These are phyloP conservation scores for Sphaerulina vaccinii DNA, from an alignment of 2,329 filamentous ascomycete species.

Conservation along the genomic window DNA sequence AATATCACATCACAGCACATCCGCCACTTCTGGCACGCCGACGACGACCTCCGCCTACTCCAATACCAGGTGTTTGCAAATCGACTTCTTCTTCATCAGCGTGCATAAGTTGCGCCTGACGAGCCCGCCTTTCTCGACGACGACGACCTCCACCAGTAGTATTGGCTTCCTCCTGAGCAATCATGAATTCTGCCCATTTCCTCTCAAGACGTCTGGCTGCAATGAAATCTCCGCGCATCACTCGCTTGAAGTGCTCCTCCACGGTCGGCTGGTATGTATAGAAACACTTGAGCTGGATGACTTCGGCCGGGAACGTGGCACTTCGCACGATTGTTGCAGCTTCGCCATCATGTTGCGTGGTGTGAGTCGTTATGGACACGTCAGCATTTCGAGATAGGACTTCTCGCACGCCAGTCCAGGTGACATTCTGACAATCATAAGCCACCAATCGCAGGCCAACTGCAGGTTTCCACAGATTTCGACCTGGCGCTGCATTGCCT, in stretches of 20 bases:
- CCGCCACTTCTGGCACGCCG: conserved; percentile 50
- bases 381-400: conserved; percentile 82
- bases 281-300: conserved; percentile 87
- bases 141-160: conserved; percentile 64
- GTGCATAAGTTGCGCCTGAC: conserved; percentile 78
- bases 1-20: conserved; percentile 48
- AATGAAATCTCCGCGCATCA: conserved; percentile 71
- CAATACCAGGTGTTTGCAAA: conserved; percentile 20
- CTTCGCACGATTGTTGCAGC: conserved; percentile 31
- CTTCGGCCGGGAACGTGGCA: conserved; percentile 67
- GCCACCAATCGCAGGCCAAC: conserved; percentile 74
- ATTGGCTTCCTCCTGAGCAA: conserved; percentile 80
- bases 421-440: conserved; percentile 89
- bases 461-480: conserved; percentile 35
- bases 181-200: conserved; percentile 95
- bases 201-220: conserved; percentile 77
- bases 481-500: conserved; percentile 38
- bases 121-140: conserved; percentile 70
- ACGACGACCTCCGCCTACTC: conserved; percentile 43
- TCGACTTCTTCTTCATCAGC: conserved; percentile 71
- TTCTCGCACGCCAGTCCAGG: conserved; percentile 87
- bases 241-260: conserved; percentile 86
- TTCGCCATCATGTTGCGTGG: conserved; percentile 26
- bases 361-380: conserved; percentile 53
- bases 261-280: conserved; percentile 95